Base-by-base conservation (phyloP, 2,329 filamentous ascomycete species). In the Acephala macrosclerotiorum region DNA sequence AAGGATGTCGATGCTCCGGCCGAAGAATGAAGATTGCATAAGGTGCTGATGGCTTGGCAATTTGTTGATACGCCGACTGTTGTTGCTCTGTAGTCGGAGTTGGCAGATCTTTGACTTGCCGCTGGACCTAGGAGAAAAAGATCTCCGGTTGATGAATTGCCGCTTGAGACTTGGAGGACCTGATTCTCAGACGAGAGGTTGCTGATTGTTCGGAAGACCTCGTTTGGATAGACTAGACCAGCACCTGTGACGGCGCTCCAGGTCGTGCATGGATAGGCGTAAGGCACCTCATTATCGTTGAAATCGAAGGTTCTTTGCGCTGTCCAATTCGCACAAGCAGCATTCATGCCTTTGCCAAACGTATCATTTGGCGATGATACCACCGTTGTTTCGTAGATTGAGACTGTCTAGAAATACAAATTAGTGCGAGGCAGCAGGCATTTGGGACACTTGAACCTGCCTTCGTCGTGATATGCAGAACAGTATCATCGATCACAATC, bases 91-190 rank as follows among this genome's bases (percentile, higher is more conserved):
- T 49, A 49, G n/a, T 49, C 45, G 11, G 45, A 2, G n/a, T 49
- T 25, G 4, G 20, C 7, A 1, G 45, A 25, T 9, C 20, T 49
- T 25, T 49, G 45, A 22, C 45, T 25, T 5, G n/a, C n/a, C 14
- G n/a, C 7, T 11, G 45, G 45, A 25, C 45, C 45, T 22, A 49
- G n/a, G 45, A 49, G 3, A n/a, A 49, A 49, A n/a, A 49, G 45
- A 49, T 49, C 45, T 22, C 45, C 45, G n/a, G 45, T 49, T 49
- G 45, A 20, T 9, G 45, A 22, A n/a, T 49, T 49, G 45, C 45
- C 45, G 2, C 18, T 49, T 3, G 45, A 49, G 3, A 49, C 45
- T 49, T 49, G 45, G 11, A 49, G 20, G n/a, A 49, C n/a, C 14
- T 49, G 45, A 12, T 49, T 49, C 3, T 49, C 45, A 14, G 45